Evolutionary conservation across 2,329 filamentous ascomycete species (phyloP), one percentile per base, ranked within the genome.

Genomic region (Didymosphaeria variabile): DNA sequence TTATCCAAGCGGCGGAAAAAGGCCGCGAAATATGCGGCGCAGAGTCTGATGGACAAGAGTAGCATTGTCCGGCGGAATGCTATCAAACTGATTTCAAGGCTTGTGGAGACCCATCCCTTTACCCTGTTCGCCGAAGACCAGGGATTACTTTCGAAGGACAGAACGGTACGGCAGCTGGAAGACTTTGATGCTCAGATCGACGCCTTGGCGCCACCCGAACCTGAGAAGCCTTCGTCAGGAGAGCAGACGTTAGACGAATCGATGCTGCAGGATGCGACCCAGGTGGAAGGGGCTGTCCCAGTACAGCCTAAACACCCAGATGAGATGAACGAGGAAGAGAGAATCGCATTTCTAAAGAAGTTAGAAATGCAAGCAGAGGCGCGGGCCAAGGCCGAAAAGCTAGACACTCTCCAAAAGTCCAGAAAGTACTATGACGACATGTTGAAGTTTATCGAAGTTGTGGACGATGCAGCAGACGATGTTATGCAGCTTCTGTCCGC

Each of bases 41-140:
- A 92, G 69, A 98, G 94, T 77, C 84, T 99, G 2, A 92, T 97
- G 77, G 96, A 99, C 81, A 98, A 97, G 84, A 98, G 94, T 81
- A 99, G 95, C 79, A 97, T 98, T 72, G 95, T 99, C 34, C 87
- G 95, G 63, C 88, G 94, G 60, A 98, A 98, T 76, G 94, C 95
- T 2, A 95, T 99, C 76, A 98, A 97, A 79, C 82, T 99, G 7
- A 85, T 99, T 1, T 91, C 90, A 6, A 91, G 91, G 46, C 83
- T 99, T 7, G 92, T 99, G 70, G 93, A 94, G 64, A 97, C 94
- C 0, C 95, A 99, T 77, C 95, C 95, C 1, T 99, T 97, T 72
- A 67, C 65, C 1, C 66, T 64, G 7, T 65, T 72, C 26, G 93
- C 40, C n/a, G 53, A 55, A n/a, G 53, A 98, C 71, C 94, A 93